phyloP scores from a whole-genome alignment of 805 yeast genomes.

The Danielozyma ontarioensis region DNA sequence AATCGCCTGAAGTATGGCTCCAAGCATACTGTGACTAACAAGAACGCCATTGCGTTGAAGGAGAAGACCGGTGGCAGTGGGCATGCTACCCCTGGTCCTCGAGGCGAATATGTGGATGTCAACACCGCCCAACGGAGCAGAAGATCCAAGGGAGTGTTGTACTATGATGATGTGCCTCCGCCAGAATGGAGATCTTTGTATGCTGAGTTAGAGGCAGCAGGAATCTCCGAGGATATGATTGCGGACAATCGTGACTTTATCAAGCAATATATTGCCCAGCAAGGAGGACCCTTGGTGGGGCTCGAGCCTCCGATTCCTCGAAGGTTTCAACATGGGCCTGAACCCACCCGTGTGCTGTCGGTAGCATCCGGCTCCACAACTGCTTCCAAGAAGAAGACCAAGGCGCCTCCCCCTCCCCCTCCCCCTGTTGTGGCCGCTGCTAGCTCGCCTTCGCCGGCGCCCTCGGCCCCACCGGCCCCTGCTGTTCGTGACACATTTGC shows the following conservation, averaged over 20 bases:
- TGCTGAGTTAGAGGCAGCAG: constrained; percentile 66
- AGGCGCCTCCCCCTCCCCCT: constrained; percentile 13
- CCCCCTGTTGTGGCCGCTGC: constrained; percentile 7
- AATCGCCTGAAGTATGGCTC: constrained; percentile 78
- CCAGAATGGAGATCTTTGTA: constrained; percentile 79
- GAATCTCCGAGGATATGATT: constrained; percentile 83
- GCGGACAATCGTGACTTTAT: constrained; percentile 81
- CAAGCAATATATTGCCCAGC: constrained; percentile 67
- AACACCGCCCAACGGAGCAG: constrained; percentile 52
- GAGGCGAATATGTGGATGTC: constrained; percentile 54
- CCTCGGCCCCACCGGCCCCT: no score
- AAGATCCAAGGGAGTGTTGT: constrained; percentile 53
- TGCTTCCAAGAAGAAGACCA: constrained; percentile 4
- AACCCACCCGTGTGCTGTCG: no score
- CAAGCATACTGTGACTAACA: constrained; percentile 78
- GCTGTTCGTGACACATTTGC: no score
- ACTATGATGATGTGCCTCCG: constrained; percentile 77
- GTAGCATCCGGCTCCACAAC: background rate
- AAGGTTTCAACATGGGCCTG: constrained; percentile 34
- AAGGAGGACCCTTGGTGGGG: constrained; percentile 78
- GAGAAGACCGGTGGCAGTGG: constrained; percentile 34
- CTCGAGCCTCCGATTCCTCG: constrained; percentile 82
- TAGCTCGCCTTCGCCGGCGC: constrained; percentile 5
- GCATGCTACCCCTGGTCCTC: constrained; percentile 47
- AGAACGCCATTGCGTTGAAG: constrained; percentile 80